A percentile compares a stretch with the other conserved stretches of the same genome.
These are phyloP conservation scores for Ogataea salicorniae DNA, from an alignment of 805 yeast species.

Conservation along the genomic window DNA sequence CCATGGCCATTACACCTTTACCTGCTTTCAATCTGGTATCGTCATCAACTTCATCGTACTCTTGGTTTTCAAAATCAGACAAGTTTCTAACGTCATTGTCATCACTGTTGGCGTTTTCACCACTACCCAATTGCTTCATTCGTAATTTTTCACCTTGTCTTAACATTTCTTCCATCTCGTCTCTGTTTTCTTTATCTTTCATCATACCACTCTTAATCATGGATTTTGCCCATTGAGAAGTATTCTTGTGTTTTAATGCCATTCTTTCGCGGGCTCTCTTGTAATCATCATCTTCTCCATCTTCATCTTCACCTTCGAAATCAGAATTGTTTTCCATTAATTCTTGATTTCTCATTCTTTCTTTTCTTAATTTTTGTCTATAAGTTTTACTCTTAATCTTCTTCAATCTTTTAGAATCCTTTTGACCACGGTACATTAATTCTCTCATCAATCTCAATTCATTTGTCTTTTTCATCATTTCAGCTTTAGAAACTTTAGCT, in stretches of 20 bases:
- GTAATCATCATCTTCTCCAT: conserved; percentile 59
- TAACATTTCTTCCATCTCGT: conserved; percentile 92
- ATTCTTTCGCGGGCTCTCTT: conserved; percentile 88
- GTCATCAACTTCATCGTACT: conserved; percentile 35
- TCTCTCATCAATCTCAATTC: conserved; percentile 92
- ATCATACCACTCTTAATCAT: conserved; percentile 87
- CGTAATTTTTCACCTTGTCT: conserved; percentile 78
- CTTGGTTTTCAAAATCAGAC: conserved; percentile 45
- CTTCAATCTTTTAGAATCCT: conserved; percentile 83
- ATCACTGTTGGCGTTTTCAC: conserved; percentile 37
- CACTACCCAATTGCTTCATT: conserved; percentile 64
- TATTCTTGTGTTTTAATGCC: conserved; percentile 84
- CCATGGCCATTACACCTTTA: conserved; percentile 91
- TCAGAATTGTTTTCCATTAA: conserved; percentile 56
- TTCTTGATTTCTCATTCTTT: conserved; percentile 62
- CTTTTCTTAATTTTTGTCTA: conserved; percentile 82
- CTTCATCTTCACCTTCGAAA: conserved; percentile 42
- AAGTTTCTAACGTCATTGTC: conserved; percentile 38
- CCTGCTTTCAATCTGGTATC: conserved; percentile 47
- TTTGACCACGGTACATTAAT: conserved; percentile 92
- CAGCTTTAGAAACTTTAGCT: conserved; percentile 76
- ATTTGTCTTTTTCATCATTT: conserved; percentile 66
- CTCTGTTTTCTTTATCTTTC: conserved; percentile 77
- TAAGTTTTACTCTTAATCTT: conserved; percentile 91
- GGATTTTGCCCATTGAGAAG: conserved; percentile 84